Base-by-base conservation (phyloP, 805 yeast genomes). In the Barnettozyma populi region DNA sequence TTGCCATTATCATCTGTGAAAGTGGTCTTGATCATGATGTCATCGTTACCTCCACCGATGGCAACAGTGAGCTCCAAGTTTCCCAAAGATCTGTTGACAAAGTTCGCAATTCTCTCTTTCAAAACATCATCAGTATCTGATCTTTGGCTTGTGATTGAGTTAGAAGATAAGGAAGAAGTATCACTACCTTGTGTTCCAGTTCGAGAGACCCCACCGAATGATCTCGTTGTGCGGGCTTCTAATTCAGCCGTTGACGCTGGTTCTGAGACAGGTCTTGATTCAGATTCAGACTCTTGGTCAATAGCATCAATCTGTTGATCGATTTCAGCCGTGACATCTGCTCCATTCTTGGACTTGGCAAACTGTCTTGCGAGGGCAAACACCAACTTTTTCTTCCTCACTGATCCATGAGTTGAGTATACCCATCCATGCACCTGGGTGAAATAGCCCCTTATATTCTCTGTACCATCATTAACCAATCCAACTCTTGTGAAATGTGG, bases 371-470 rank as follows among this genome's bases (percentile, higher is more conserved):
- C 87, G 39, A 89, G 65, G 0, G 89, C 74, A 20, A 85, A 62
- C 29, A 90, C 70, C 39, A 90, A 62, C 49, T 82, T 69, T 63
- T 89, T 88, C 58, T 84, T 88, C 37, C 95, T 71, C 27, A 78
- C 75, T 72, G 80, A 76, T 8, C 75, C 69, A 1, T 95, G 95
- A 0, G 90, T 88, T 37, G 86, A 72, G 45, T 59, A 74, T 10
- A 79, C 73, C 76, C 86, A 79, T 7, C 97, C 96, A 39, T 86
- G 73, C 3, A 90, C 78, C 32, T 80, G 79, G 2, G 84, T 76
- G 36, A 76, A 75, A 52, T 70, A 79, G 44, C 69, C 71, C 7
- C 58, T 58, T 14, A 61, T 63, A 20, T 37, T 21, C 40, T 39
- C n/a, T 7, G 2, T n/a, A 34, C 32, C 27, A 10, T 18, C 42